phyloP scores from a whole-genome alignment of 148 eudicot species.

The Agrostemma githago region DNA sequence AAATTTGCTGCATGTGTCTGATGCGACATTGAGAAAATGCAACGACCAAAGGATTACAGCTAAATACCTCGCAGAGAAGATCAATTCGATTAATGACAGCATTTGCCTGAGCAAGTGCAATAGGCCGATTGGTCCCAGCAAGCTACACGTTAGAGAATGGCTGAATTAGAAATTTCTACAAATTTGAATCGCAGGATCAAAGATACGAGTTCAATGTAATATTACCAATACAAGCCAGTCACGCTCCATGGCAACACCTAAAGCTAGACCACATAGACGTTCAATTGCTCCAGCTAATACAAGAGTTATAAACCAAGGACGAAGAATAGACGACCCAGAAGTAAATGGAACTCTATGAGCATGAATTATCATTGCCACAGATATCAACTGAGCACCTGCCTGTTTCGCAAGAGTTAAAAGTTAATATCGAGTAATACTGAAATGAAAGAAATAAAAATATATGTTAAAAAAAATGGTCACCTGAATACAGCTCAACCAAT shows the following conservation, averaged over 20 bases:
- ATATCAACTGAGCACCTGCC: constrained; percentile 81
- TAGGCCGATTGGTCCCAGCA: constrained; percentile 85
- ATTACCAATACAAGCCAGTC: constrained; percentile 93
- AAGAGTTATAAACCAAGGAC: constrained; percentile 80
- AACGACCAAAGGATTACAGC: neutral
- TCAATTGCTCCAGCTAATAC: constrained; percentile 82
- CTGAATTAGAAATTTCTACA: constrained; percentile 16
- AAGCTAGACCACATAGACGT: constrained; percentile 76
- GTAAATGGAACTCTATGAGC: constrained; percentile 43
- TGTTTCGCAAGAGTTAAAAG: constrained; percentile 27
- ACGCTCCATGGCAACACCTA: constrained; percentile 94
- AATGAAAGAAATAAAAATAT: constrained; percentile 5
- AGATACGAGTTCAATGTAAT: neutral
- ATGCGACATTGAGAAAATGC: neutral
- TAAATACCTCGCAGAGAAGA: constrained; percentile 81
- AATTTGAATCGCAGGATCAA: neutral
- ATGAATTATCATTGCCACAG: constrained; percentile 83
- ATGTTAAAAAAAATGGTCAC: constrained; percentile 27
- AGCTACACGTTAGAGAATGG: constrained; percentile 40
- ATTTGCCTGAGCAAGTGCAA: constrained; percentile 96
- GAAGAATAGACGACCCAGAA: constrained; percentile 42
- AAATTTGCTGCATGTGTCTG: neutral
- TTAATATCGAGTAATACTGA: constrained; percentile 19
- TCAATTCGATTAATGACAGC: constrained; percentile 78
- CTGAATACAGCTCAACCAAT: constrained; percentile 62